These are phyloP conservation scores for Candida pseudoviswanathii DNA, from an alignment of 1,139 yeast genomes.

Conservation along the genomic window DNA sequence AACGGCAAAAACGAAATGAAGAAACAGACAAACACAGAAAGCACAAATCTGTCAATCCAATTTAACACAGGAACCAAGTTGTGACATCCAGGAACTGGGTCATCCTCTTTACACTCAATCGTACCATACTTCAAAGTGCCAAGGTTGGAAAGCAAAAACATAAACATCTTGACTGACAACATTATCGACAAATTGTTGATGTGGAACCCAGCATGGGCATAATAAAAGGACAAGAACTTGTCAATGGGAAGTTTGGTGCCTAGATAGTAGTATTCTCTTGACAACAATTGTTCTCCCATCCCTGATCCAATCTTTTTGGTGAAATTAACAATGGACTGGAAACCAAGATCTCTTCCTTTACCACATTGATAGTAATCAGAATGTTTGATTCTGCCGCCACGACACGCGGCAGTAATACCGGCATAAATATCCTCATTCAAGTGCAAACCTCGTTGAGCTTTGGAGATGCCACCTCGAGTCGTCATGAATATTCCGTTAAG, in stretches of 20 bases:
- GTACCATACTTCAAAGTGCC: slow-evolving; percentile 68
- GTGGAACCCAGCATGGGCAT: slow-evolving; percentile 93
- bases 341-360: slow-evolving; percentile 87
- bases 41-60: slow-evolving; percentile 81
- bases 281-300: slow-evolving; percentile 89
- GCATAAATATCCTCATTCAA: slow-evolving; percentile 91
- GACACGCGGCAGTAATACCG: slow-evolving; percentile 77
- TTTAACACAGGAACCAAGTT: slow-evolving; percentile 71
- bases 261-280: slow-evolving; percentile 80
- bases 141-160: slow-evolving; percentile 65
- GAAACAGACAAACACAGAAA: slow-evolving; percentile 82
- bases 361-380: slow-evolving; percentile 92
- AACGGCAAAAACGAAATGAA: slow-evolving; percentile 82
- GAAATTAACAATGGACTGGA: slow-evolving; percentile 79
- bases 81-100: slow-evolving; percentile 72
- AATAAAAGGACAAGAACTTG: slow-evolving; percentile 78
- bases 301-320: slow-evolving; percentile 93
- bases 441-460: slow-evolving; percentile 85
- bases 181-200: slow-evolving; percentile 79
- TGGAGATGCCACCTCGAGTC: slow-evolving; percentile 88
- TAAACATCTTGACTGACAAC: slow-evolving; percentile 70
- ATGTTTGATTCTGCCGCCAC: slow-evolving; percentile 88
- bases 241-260: slow-evolving; percentile 82
- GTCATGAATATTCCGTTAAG: slow-evolving; percentile 84
- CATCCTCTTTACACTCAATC: slow-evolving; percentile 54